These are phyloP conservation scores for Amanita pallidorosea DNA, from an alignment of 768 basidiomycete species.

Conservation along the genomic window DNA sequence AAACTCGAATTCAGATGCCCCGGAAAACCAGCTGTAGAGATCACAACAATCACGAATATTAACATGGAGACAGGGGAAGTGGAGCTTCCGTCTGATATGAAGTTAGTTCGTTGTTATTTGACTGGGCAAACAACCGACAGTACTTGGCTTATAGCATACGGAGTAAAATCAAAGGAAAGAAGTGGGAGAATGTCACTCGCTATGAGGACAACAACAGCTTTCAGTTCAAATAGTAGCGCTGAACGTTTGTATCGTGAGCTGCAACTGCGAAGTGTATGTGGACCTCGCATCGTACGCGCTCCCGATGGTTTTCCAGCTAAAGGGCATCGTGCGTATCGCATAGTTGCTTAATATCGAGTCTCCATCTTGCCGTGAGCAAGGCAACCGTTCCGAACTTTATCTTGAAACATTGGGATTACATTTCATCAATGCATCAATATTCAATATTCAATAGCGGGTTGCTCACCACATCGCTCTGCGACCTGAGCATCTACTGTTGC, in stretches of 20 bases:
- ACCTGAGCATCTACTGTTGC: neutral
- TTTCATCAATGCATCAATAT: neutral
- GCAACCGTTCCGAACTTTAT: too few relatives aligned
- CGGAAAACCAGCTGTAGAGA: conserved; percentile 54
- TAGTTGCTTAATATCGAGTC: too few relatives aligned
- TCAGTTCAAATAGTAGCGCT: neutral
- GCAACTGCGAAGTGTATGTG: too few relatives aligned
- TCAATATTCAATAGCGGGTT: too few relatives aligned
- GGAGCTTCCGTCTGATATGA: conserved; percentile 30
- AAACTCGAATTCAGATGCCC: conserved; percentile 39
- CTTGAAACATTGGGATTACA: neutral
- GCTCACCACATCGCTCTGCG: neutral
- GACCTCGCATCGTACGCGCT: too few relatives aligned
- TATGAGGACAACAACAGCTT: neutral
- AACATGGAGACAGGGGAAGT: conserved; percentile 39
- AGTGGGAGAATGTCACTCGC: conserved; percentile 1
- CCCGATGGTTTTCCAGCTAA: too few relatives aligned
- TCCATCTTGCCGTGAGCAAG: too few relatives aligned
- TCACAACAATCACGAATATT: conserved; percentile 46
- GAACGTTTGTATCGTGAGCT: too few relatives aligned
- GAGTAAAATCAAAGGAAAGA: neutral
- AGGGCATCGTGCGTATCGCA: too few relatives aligned
- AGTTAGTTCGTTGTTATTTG: conserved; percentile 19
- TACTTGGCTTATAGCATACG: neutral
- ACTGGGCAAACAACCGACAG: neutral